Percentiles rank a stretch among this genome's conserved stretches.
Conservation (phyloP, 805 yeast species). For the Sporopachydermia lactativora region DNA sequence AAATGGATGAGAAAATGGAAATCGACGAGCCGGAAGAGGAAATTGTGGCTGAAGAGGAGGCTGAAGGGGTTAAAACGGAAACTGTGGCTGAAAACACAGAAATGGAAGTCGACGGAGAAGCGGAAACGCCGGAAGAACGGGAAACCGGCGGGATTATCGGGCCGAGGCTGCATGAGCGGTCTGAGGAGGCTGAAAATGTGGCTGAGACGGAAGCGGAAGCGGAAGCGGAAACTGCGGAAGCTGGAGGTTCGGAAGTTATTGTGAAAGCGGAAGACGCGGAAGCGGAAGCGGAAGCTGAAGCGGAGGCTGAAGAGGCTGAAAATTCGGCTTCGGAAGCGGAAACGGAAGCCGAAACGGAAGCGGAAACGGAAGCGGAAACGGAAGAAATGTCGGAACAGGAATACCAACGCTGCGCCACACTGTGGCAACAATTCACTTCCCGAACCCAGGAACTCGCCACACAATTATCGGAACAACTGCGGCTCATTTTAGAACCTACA, state of each 20-base stretch:
- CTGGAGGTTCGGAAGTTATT: background rate
- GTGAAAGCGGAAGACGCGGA: conserved; percentile 9
- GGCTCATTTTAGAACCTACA: conserved; percentile 91
- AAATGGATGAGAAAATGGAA: conserved; percentile 67
- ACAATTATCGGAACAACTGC: conserved; percentile 78
- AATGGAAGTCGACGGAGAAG: conserved; percentile 12
- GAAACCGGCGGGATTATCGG: conserved; percentile 37
- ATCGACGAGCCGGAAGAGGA: conserved; percentile 29
- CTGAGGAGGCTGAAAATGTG: conserved; percentile 23
- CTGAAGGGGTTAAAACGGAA: conserved; percentile 16
- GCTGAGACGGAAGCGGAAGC: conserved; percentile 12
- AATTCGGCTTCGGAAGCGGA: conserved; percentile 7
- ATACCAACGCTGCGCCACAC: conserved; percentile 53
- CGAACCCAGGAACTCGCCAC: conserved; percentile 84
- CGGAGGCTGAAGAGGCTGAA: conserved; percentile 12
- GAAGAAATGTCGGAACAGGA: conserved; percentile 45
- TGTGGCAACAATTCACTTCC: conserved; percentile 75
- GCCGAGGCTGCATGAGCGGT: conserved; percentile 24
- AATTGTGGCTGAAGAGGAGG: conserved; percentile 18
- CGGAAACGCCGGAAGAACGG: conserved; percentile 27
- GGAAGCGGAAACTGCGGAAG: conserved; percentile 11
- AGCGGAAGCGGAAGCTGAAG: conserved; percentile 16
- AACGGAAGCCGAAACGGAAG: conserved; percentile 14
- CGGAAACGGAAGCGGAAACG: conserved; percentile 11
- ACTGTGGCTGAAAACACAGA: conserved; percentile 16